A percentile compares a stretch with the other conserved stretches of the same genome.
phyloP scores from a whole-genome alignment of 257 asterid species.

The Nicotiana benthamiana region DNA sequence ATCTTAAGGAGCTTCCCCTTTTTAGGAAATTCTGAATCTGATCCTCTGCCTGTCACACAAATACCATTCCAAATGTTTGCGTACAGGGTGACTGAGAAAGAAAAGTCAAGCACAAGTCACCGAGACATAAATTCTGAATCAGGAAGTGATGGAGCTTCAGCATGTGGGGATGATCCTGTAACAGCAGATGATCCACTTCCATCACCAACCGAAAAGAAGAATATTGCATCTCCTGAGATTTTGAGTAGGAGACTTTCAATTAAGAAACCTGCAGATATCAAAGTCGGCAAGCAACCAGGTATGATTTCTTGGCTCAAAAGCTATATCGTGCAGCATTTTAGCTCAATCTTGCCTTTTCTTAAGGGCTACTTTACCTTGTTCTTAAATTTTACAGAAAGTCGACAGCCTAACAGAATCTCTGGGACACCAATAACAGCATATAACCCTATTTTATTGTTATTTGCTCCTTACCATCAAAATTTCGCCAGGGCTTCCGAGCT shows the following conservation, averaged over 20 bases:
- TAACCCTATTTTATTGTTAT: background rate
- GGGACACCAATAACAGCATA: background rate
- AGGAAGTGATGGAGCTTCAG: constrained; percentile 65
- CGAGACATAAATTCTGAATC: constrained; percentile 54
- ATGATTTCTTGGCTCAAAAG: background rate
- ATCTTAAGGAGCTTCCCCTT: constrained; percentile 19
- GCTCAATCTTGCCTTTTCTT: background rate
- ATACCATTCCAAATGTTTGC: constrained; percentile 76
- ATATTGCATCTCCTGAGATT: constrained; percentile 30
- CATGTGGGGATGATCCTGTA: constrained; percentile 43
- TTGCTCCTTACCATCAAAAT: background rate
- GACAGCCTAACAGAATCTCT: background rate
- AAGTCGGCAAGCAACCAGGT: constrained; percentile 54
- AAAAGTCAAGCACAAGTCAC: constrained; percentile 27
- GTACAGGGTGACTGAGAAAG: constrained; percentile 66
- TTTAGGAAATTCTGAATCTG: constrained; percentile 6
- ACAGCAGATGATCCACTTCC: constrained; percentile 37
- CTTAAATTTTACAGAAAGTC: background rate
- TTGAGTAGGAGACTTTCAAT: constrained; percentile 30
- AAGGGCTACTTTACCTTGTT: background rate
- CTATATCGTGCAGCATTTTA: background rate
- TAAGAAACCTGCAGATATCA: constrained; percentile 36
- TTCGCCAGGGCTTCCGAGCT: no score
- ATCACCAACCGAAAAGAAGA: constrained; percentile 38
- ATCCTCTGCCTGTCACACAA: constrained; percentile 23